Percentiles rank a stretch among this genome's conserved stretches.
Conservation (phyloP, 192 early-diverging fungal species). For the Chytriomyces confervae region DNA sequence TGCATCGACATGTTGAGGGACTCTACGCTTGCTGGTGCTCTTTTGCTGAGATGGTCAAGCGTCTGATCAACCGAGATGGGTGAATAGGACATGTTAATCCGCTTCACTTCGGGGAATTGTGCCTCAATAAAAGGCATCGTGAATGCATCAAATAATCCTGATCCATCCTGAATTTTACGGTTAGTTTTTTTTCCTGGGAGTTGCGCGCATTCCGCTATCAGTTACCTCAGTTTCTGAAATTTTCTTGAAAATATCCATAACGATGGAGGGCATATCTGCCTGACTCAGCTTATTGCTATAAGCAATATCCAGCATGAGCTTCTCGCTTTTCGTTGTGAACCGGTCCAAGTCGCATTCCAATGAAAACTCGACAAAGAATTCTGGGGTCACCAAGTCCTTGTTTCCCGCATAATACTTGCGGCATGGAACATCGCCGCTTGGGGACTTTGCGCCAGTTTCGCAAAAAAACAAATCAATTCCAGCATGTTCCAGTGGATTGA, state of each 20-base stretch:
- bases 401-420: constrained; percentile 42
- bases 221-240: constrained; percentile 21
- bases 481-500: constrained; percentile 5
- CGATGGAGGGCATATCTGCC: constrained; percentile 58
- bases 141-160: constrained; percentile 20
- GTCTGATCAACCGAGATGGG: constrained; percentile 23
- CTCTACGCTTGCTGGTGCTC: constrained; percentile 21
- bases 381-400: constrained; percentile 46
- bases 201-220: neutral
- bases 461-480: constrained; percentile 30
- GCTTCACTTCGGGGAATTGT: constrained; percentile 35
- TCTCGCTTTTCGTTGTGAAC: constrained; percentile 47
- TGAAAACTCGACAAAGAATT: constrained; percentile 60
- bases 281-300: constrained; percentile 56
- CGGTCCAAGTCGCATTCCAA: constrained; percentile 48
- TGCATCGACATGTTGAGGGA: constrained; percentile 39
- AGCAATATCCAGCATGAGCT: constrained; percentile 56
- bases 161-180: neutral
- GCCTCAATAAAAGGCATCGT: constrained; percentile 32
- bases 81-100: neutral
- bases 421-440: constrained; percentile 37
- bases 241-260: constrained; percentile 44
- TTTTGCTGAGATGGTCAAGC: constrained; percentile 12
- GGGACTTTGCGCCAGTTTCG: constrained; percentile 13
- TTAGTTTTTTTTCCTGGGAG: neutral